phyloP scores from a whole-genome alignment of 768 basidiomycete species.

The Amylocystis lapponica region DNA sequence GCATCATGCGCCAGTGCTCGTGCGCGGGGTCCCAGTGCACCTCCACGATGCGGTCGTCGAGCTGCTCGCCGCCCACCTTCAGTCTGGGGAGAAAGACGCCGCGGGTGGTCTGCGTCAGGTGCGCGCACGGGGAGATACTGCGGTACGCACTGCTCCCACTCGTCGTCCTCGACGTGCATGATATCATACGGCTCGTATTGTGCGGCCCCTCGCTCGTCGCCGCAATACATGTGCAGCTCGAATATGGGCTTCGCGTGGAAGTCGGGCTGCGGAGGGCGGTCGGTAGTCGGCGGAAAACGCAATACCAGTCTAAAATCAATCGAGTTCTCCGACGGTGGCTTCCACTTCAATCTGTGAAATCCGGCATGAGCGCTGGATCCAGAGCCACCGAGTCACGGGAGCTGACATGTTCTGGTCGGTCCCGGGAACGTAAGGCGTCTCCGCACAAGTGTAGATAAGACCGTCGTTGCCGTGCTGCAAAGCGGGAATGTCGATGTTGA shows the following conservation, averaged over 20 bases:
- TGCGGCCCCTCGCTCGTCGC: slow-evolving; percentile 48
- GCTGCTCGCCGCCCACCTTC: slow-evolving; percentile 78
- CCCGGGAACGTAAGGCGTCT: slow-evolving; percentile 68
- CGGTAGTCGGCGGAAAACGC: slow-evolving; percentile 73
- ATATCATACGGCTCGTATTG: slow-evolving; percentile 81
- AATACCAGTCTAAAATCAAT: slow-evolving; percentile 95
- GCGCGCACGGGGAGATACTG: not conserved
- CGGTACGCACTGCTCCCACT: slow-evolving; percentile 82
- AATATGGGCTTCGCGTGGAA: slow-evolving; percentile 83
- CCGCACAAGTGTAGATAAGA: slow-evolving; percentile 92
- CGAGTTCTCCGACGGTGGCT: slow-evolving; percentile 95
- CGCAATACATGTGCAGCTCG: slow-evolving; percentile 76
- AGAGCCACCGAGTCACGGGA: not conserved
- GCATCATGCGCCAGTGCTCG: slow-evolving; percentile 81
- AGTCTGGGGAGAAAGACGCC: slow-evolving; percentile 43
- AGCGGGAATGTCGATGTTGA: slow-evolving; percentile 74
- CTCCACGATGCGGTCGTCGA: slow-evolving; percentile 92
- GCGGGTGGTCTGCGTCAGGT: not conserved
- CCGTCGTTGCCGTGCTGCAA: slow-evolving; percentile 94
- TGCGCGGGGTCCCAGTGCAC: slow-evolving; percentile 78
- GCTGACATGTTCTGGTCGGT: slow-evolving; percentile 88
- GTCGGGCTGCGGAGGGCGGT: slow-evolving; percentile 60
- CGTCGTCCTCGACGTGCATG: slow-evolving; percentile 79
- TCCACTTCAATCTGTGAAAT: slow-evolving; percentile 88
- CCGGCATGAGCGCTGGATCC: not conserved